Evolutionary conservation across 2,329 filamentous ascomycete genomes (phyloP), one percentile per base, ranked within the genome.

Genomic region (Xylaria sp.): DNA sequence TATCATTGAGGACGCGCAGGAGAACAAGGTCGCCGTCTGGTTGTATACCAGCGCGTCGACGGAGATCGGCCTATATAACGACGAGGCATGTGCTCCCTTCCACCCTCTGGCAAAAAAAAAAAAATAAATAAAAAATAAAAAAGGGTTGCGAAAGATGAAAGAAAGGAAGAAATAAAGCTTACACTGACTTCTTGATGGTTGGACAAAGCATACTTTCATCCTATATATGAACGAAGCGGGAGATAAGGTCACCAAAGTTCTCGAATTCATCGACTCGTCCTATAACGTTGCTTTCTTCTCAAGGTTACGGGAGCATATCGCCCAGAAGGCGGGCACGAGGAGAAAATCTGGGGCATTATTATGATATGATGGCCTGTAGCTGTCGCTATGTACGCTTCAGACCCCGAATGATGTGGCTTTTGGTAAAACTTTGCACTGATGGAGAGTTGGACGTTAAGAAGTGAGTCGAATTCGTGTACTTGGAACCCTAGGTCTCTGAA

Each of bases 11-110:
- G 72, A 74, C 56, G 65, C 59, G 15, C 25, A 10, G 22, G 65
- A 42, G 20, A 73, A 73, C 67, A 74, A 73, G 56, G 68, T 71
- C 36, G 66, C 65, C 9, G 15, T 74, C 9, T 67, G 64, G 69
- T 64, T 55, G 25, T 54, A 17, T 9, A 71, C 69, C 60, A 69
- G 59, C 11, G 69, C 68, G 6, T 49, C 69, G 6, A 72, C 69
- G 31, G 53, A 53, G 11, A 36, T 73, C 22, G 70, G 73, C 0
- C 70, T 68, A 1, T 74, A 74, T 42, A 42, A 17, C 5, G 70
- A 73, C 45, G 70, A 75, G 29, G 63, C 58, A 29, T 10, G 63
- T 17, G 3, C 7, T 13, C 25, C 27, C 7, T 31, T 22, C 17
- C 29, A 2, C 25, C 22, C 17, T 20, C 17, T 44, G 33, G 13